Conservation (phyloP, 208 protist species). For the Acanthamoeba triangularis region DNA sequence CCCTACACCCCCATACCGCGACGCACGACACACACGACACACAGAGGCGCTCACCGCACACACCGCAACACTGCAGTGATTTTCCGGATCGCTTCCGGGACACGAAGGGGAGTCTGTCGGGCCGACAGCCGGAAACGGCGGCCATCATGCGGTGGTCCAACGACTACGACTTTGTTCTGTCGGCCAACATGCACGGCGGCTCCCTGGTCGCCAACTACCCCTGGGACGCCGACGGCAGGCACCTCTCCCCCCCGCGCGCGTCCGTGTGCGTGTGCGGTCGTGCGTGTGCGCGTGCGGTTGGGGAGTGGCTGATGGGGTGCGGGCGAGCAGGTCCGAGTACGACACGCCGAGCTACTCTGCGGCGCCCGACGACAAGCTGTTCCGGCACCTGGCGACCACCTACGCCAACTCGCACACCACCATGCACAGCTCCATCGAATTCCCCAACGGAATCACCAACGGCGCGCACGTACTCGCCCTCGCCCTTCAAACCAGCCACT, state of each 20-base stretch:
- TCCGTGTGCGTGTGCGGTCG: background rate
- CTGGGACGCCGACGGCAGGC: conserved; percentile 78
- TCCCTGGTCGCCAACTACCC: conserved; percentile 86
- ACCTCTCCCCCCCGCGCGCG: background rate
- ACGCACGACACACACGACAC: background rate
- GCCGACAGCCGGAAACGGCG: conserved; percentile 52
- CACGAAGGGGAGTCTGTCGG: background rate
- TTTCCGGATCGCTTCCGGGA: conserved; percentile 33
- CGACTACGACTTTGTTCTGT: conserved; percentile 82
- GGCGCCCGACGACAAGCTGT: background rate
- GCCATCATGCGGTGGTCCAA: conserved; percentile 83
- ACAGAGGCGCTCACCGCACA: no score
- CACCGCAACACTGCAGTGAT: conserved; percentile 13
- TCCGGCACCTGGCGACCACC: conserved; percentile 74
- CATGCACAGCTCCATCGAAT: conserved; percentile 78
- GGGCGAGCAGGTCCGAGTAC: background rate
- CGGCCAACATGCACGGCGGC: conserved; percentile 87
- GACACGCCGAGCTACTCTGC: background rate
- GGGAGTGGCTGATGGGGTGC: background rate
- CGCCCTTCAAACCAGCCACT: no score
- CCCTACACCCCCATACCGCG: background rate
- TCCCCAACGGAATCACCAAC: conserved; percentile 84
- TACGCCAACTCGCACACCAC: conserved; percentile 79
- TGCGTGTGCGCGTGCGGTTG: background rate
- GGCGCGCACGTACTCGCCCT: conserved; percentile 80